Base-by-base conservation (phyloP, 2,329 filamentous ascomycete genomes). In the Colletotrichum tropicicola region DNA sequence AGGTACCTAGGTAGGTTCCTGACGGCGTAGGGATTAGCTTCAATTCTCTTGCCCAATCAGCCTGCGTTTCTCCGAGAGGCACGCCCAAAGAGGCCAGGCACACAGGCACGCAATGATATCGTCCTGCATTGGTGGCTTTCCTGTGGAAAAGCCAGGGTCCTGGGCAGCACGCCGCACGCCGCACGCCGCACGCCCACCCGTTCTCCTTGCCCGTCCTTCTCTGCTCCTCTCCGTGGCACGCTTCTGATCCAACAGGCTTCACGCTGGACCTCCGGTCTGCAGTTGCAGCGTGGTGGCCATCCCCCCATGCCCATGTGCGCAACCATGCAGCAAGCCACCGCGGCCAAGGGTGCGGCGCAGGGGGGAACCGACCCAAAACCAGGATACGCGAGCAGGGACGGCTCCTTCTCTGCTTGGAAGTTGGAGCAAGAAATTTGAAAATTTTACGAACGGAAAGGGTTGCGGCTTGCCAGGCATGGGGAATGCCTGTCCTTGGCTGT, bases 381-480 rank as follows among this genome's bases (percentile, higher is more conserved):
- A 55, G 59, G 45, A 49, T 45, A 13, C 28, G 39, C 51, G 45
- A 44, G 19, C 54, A 49, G 27, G 56, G 48, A 41, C 35, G n/a
- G n/a, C n/a, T n/a, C n/a, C n/a, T n/a, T n/a, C 53, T 17, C 37
- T 35, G 30, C 57, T 37, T 35, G 35, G 41, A 13, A 27, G 49
- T 43, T 37, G 43, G 32, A 44, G 49, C 49, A 43, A 54, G 60
- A 59, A 56, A 65, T 54, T 59, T 51, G 60, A 65, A 59, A 54
- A 65, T 55, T 64, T 67, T 49, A 65, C 54, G 35, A 55, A 55
- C 48, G 32, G 25, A 30, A 44, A 52, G 55, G 35, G 51, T 41
- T 59, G 59, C 39, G 49, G 32, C 39, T 43, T 64, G 60, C 41
- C 32, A 47, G 64, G 60, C 44, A 66, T 66, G 64, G 54, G 39